Evolutionary conservation across 208 protist species (phyloP), one percentile per base, ranked within the genome.

Genomic region (Wallacemonas sp.): DNA sequence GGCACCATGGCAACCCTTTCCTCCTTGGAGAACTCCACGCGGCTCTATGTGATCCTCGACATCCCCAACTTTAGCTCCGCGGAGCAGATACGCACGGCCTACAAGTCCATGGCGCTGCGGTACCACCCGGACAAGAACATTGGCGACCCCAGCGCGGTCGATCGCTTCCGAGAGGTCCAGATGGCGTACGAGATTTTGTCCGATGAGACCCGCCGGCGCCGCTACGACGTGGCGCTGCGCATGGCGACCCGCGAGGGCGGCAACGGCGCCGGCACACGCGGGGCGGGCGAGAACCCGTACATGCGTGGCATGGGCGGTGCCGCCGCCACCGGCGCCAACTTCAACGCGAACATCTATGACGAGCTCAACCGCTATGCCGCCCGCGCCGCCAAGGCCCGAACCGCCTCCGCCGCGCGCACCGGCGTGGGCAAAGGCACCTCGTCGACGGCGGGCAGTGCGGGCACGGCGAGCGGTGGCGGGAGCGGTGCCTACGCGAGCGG

Each of bases 131-230:
- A 99, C 76, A 97, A 97, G 67, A 98, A 98, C 57, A 68, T 86
- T 23, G 76, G 82, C 33, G 87, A 97, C 64, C 77, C 87, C 0
- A 77, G 76, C 31, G 87, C 91, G n/a, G 80, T 75, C 10, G 84
- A 97, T 5, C 91, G 89, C 46, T 97, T 97, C 68, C 70, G 90
- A 28, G 76, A 87, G 31, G 92, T 99, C 29, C 85, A 77, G 38
- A 61, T 91, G 25, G 98, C 98, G 32, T 99, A 99, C 77, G 97
- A 99, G 32, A 87, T 99, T 11, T 87, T 99, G 1, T 89, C 76
- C 8, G 94, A 99, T 54, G 61, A 63, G 18, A 79, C 99, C 62
- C 95, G 98, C 52, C 91, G 97, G 54, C 65, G 82, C 46, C 74
- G 97, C 23, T 99, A 99, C 74, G 99, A 99, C 78, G 72, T 86